Evolutionary conservation across 768 basidiomycete species (phyloP).

Genomic region (Ephemerocybe angulata): DNA sequence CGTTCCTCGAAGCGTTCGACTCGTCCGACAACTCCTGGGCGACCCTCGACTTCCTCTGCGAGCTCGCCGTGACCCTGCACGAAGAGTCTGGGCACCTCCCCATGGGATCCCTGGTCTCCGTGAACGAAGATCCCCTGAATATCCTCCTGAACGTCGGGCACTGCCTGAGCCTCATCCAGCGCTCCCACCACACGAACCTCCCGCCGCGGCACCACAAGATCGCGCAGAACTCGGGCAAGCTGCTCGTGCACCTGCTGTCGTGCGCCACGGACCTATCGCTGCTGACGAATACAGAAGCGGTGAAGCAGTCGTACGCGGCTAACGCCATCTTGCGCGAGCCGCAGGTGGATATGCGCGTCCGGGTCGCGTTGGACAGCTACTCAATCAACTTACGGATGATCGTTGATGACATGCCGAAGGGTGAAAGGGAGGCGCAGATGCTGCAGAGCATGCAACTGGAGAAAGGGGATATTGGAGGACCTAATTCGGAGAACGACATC

Average conservation of each 20-base stretch:
- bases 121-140: conserved; percentile 41
- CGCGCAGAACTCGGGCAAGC: conserved; percentile 56
- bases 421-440: conserved; percentile 66
- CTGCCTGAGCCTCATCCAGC: conserved; percentile 54
- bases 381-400: conserved; percentile 54
- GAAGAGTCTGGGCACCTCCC: conserved; percentile 53
- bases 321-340: conserved; percentile 40
- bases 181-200: conserved; percentile 50
- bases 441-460: conserved; percentile 62
- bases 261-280: conserved; percentile 60
- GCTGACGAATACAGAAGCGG: conserved; percentile 57
- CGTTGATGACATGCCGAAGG: conserved; percentile 67
- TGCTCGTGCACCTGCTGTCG: conserved; percentile 58
- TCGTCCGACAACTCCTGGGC: conserved; percentile 61
- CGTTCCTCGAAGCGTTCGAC: conserved; percentile 63
- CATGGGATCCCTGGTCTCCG: conserved; percentile 53
- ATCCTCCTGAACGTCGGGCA: conserved; percentile 58
- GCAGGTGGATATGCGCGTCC: conserved; percentile 43
- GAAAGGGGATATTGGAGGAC: conserved; percentile 53
- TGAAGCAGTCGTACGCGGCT: conserved; percentile 45
- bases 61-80: conserved; percentile 59
- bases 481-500: conserved; percentile 62
- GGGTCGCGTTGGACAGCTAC: conserved; percentile 58
- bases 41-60: conserved; percentile 69
- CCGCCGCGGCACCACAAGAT: conserved; percentile 62